Evolutionary conservation across 2,329 filamentous ascomycete genomes (phyloP).

Genomic region (Mycosphaerella arachidis): DNA sequence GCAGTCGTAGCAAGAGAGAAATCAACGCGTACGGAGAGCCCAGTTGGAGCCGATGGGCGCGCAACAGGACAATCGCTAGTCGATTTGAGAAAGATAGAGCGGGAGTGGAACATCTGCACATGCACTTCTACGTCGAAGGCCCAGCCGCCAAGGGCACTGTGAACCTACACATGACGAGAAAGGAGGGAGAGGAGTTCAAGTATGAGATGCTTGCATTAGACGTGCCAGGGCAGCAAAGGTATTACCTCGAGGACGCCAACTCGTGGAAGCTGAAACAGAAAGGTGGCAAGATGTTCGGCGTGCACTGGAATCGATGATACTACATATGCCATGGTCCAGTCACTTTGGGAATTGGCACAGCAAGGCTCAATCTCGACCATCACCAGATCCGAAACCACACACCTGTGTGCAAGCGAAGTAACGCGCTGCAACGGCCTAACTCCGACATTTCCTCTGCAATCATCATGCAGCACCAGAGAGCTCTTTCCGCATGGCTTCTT

Average conservation of each 20-base stretch:
- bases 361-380: neutral
- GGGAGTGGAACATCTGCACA: constrained; percentile 74
- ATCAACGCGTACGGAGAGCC: constrained; percentile 79
- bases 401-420: neutral
- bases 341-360: neutral
- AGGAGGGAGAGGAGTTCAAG: constrained; percentile 59
- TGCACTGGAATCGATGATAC: constrained; percentile 49
- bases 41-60: constrained; percentile 75
- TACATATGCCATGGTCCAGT: neutral
- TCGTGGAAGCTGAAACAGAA: constrained; percentile 41
- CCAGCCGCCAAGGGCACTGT: constrained; percentile 69
- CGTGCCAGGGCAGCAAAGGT: constrained; percentile 61
- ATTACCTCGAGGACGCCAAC: constrained; percentile 62
- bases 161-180: constrained; percentile 71
- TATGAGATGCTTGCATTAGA: constrained; percentile 80
- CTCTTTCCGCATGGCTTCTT: constrained; percentile 56
- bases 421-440: neutral
- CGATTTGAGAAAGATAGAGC: constrained; percentile 61
- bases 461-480: constrained; percentile 29
- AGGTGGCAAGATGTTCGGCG: constrained; percentile 54
- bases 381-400: neutral
- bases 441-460: neutral
- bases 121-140: constrained; percentile 85
- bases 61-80: constrained; percentile 53
- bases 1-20: constrained; percentile 52